Conservation (phyloP, 192 early-diverging fungal genomes). For the Phlyctochytrium planicorne region DNA sequence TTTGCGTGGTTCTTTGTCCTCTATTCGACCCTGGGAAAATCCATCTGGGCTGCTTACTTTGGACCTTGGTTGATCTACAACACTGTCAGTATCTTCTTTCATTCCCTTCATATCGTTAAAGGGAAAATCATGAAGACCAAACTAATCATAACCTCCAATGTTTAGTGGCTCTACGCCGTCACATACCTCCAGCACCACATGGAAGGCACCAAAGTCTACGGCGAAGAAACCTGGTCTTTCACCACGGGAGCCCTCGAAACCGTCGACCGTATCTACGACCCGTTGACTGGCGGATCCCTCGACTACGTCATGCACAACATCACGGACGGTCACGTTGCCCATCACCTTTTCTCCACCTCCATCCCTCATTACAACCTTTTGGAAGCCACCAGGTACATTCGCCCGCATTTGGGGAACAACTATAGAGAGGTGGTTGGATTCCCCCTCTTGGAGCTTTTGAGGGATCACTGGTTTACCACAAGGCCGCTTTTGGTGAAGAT, state of each 20-base stretch:
- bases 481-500: conserved; percentile 19
- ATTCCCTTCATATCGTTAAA: neutral
- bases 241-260: conserved; percentile 40
- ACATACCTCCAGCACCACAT: conserved; percentile 47
- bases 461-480: conserved; percentile 26
- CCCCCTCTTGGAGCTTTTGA: conserved; percentile 39
- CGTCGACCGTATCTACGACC: conserved; percentile 43
- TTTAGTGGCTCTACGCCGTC: conserved; percentile 46
- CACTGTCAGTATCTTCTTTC: conserved; percentile 26
- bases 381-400: conserved; percentile 36
- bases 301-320: conserved; percentile 47
- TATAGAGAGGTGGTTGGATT: conserved; percentile 36
- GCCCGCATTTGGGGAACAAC: conserved; percentile 17
- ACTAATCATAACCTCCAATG: no score
- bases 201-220: conserved; percentile 30
- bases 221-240: conserved; percentile 37
- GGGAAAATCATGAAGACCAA: no score
- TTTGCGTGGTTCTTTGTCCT: conserved; percentile 26
- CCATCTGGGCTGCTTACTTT: conserved; percentile 26
- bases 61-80: conserved; percentile 45
- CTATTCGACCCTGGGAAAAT: conserved; percentile 14
- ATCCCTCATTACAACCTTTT: conserved; percentile 46
- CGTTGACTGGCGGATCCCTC: conserved; percentile 24
- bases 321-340: conserved; percentile 47
- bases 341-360: conserved; percentile 45